Conservation (phyloP, 805 yeast species). For the Ogataea neopini region DNA sequence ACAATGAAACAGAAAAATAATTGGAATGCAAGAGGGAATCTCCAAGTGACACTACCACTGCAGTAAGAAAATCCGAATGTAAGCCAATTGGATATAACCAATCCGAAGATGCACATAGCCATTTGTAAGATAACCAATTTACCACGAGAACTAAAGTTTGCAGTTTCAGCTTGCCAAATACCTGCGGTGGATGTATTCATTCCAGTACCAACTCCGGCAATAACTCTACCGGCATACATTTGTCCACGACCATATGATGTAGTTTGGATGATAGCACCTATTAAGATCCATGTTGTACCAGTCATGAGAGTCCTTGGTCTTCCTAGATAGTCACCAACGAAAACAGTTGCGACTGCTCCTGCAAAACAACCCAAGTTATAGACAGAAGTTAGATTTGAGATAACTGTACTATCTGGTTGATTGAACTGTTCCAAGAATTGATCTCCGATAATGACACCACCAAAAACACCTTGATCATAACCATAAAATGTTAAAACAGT, state of each 20-base stretch:
- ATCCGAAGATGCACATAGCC: constrained; percentile 29
- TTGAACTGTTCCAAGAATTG: constrained; percentile 31
- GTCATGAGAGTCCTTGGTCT: constrained; percentile 16
- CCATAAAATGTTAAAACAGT: constrained; percentile 31
- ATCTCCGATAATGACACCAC: constrained; percentile 36
- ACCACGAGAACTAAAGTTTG: constrained; percentile 36
- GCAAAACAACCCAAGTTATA: constrained; percentile 27
- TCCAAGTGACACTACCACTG: constrained; percentile 30
- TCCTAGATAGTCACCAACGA: constrained; percentile 33
- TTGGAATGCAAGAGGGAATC: constrained; percentile 40
- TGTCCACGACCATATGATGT: constrained; percentile 21
- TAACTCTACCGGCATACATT: constrained; percentile 36
- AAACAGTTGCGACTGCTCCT: constrained; percentile 36
- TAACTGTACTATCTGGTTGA: constrained; percentile 15
- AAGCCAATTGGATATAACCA: constrained; percentile 38
- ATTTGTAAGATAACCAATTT: constrained; percentile 35
- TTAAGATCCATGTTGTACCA: constrained; percentile 27
- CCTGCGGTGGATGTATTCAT: constrained; percentile 38
- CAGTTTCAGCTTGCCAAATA: constrained; percentile 37
- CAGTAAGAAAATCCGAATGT: constrained; percentile 38
- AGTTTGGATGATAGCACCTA: constrained; percentile 29
- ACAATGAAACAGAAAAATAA: constrained; percentile 19
- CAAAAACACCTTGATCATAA: constrained; percentile 47
- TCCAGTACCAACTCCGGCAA: constrained; percentile 39
- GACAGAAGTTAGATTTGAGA: constrained; percentile 15